phyloP scores from a whole-genome alignment of 2,329 filamentous ascomycete genomes.

The Epichloe glyceriae region DNA sequence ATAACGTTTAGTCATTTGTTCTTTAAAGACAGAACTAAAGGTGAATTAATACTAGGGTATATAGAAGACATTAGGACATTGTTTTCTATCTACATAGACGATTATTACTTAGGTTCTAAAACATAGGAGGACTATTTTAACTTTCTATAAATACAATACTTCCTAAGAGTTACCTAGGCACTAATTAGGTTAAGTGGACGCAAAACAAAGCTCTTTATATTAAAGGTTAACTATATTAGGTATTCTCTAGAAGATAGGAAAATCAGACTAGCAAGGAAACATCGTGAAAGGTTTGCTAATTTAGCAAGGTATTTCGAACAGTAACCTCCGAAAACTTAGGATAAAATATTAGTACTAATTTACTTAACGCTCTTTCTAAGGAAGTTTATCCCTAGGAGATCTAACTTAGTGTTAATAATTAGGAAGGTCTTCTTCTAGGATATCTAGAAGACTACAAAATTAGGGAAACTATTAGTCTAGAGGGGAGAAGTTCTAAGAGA shows the following conservation, averaged over 20 bases:
- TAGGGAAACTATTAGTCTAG: neutral
- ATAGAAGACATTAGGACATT: neutral
- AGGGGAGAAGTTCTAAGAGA: neutral
- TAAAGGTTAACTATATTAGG: neutral
- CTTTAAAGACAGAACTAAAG: neutral
- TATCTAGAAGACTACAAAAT: neutral
- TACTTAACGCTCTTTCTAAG: neutral
- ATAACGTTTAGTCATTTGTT: neutral
- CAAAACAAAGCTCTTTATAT: neutral
- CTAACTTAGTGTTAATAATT: neutral
- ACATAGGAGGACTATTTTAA: neutral
- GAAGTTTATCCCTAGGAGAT: neutral
- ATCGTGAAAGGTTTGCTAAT: no score
- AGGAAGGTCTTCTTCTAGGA: neutral
- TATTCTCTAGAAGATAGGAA: neutral
- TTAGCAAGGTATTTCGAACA: neutral
- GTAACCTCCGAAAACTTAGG: neutral
- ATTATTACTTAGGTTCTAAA: neutral
- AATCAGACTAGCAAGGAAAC: neutral
- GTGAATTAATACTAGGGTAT: neutral
- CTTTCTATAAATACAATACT: neutral
- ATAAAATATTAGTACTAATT: neutral
- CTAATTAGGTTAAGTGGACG: neutral
- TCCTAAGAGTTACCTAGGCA: neutral
- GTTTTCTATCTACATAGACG: neutral